Evolutionary conservation across 2,329 filamentous ascomycete genomes (phyloP).

Genomic region (Chaetomiaceae sp.): DNA sequence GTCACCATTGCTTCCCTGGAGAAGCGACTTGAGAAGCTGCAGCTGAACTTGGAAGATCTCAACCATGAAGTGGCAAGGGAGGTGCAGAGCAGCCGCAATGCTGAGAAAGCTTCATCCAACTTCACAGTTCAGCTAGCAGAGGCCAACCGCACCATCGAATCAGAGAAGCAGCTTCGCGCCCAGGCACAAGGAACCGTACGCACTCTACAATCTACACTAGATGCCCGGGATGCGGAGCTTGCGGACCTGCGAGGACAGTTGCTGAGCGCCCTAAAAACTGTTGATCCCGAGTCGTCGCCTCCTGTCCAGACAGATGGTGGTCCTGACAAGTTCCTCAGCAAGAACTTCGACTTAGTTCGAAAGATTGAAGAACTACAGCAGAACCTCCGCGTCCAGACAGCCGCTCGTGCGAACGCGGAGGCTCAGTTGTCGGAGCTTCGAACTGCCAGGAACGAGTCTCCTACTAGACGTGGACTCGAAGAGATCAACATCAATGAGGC

Average conservation of each 20-base stretch:
- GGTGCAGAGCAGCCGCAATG: conserved; percentile 82
- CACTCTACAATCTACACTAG: conserved; percentile 72
- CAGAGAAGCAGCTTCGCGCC: conserved; percentile 76
- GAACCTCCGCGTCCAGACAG: conserved; percentile 76
- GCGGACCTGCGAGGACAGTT: conserved; percentile 75
- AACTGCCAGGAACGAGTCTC: conserved; percentile 67
- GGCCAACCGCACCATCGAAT: conserved; percentile 82
- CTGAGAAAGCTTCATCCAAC: conserved; percentile 80
- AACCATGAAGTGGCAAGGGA: conserved; percentile 89
- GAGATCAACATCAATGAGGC: conserved; percentile 84
- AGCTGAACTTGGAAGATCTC: conserved; percentile 82
- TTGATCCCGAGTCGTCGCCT: conserved; percentile 69
- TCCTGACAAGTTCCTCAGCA: conserved; percentile 64
- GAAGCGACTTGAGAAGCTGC: conserved; percentile 91
- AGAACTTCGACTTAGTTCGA: conserved; percentile 77
- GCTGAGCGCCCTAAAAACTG: conserved; percentile 76
- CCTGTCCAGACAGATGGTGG: conserved; percentile 55
- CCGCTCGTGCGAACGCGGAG: conserved; percentile 78
- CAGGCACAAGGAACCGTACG: conserved; percentile 85
- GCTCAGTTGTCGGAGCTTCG: conserved; percentile 75
- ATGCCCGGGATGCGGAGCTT: conserved; percentile 75
- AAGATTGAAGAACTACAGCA: conserved; percentile 87
- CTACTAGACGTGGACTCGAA: conserved; percentile 70
- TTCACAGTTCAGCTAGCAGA: conserved; percentile 81
- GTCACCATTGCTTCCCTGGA: conserved; percentile 77